These are phyloP conservation scores for Styphnolobium japonicum DNA, from an alignment of 306 rosid species.

Conservation along the genomic window DNA sequence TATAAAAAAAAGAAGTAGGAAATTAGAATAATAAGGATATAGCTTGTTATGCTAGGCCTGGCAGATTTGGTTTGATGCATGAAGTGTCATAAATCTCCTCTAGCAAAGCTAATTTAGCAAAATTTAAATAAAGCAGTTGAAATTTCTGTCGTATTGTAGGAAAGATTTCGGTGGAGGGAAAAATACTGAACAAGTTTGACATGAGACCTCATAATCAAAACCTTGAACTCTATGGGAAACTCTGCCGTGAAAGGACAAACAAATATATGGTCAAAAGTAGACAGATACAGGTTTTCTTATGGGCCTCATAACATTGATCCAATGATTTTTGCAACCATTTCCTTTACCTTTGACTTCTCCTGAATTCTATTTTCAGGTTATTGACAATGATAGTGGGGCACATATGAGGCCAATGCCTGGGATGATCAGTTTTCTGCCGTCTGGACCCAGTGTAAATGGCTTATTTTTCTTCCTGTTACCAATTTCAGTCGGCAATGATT, in stretches of 20 bases:
- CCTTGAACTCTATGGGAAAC: constrained; percentile 77
- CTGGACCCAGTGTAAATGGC: constrained; percentile 53
- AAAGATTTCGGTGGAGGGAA: constrained; percentile 71
- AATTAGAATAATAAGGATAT: not conserved
- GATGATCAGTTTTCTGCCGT: constrained; percentile 44
- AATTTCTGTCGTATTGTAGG: constrained; percentile 44
- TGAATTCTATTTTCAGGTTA: constrained; percentile 56
- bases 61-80: constrained; percentile 16
- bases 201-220: constrained; percentile 77
- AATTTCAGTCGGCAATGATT: not conserved
- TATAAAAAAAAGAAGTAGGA: not conserved
- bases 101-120: constrained; percentile 11
- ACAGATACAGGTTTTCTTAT: constrained; percentile 75
- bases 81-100: constrained; percentile 1
- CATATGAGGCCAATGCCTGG: constrained; percentile 91
- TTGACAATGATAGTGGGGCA: constrained; percentile 64
- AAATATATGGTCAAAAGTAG: constrained; percentile 68
- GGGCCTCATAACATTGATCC: constrained; percentile 4
- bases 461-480: constrained; percentile 15
- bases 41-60: not conserved
- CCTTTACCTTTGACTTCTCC: constrained; percentile 15
- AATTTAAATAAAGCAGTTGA: constrained; percentile 20
- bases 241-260: constrained; percentile 80
- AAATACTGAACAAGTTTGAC: constrained; percentile 71
- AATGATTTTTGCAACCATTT: not conserved